Conservation (phyloP, 1,284 basidiomycete genomes). For the Cryptococcus sp. region DNA sequence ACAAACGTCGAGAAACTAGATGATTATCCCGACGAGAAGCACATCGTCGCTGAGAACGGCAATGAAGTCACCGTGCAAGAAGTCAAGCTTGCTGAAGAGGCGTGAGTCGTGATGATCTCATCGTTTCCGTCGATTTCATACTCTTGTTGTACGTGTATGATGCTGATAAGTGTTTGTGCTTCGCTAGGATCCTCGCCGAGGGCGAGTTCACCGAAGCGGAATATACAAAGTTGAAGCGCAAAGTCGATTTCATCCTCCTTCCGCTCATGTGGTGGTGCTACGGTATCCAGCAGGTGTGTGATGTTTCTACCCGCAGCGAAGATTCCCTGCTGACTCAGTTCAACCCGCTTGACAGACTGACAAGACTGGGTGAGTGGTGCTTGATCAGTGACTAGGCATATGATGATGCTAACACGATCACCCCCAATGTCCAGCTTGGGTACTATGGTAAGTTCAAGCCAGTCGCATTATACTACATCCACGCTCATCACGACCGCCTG, state of each 20-base stretch:
- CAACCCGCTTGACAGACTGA: background rate
- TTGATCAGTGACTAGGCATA: background rate
- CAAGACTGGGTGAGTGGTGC: constrained; percentile 13
- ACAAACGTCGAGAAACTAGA: constrained; percentile 4
- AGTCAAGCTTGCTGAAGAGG: constrained; percentile 18
- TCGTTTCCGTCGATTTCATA: background rate
- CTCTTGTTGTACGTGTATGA: background rate
- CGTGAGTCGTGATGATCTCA: constrained; percentile 8
- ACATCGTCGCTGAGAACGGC: constrained; percentile 13
- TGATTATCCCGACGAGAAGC: constrained; percentile 11
- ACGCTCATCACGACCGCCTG: constrained; percentile 2
- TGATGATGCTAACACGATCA: background rate
- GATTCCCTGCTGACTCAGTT: background rate
- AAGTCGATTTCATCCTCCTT: constrained; percentile 36
- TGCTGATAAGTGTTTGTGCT: background rate
- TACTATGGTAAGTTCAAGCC: constrained; percentile 17
- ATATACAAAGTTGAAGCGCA: constrained; percentile 31
- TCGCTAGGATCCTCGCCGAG: constrained; percentile 47
- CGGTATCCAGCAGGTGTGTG: constrained; percentile 36
- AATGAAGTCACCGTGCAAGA: constrained; percentile 17
- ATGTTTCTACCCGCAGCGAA: background rate
- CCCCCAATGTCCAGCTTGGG: constrained; percentile 6
- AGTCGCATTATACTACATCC: background rate
- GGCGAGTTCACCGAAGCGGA: constrained; percentile 30
- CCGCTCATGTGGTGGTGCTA: constrained; percentile 43